Conservation (phyloP, 352 stramenopile species). For the Pythium vanterpoolii region DNA sequence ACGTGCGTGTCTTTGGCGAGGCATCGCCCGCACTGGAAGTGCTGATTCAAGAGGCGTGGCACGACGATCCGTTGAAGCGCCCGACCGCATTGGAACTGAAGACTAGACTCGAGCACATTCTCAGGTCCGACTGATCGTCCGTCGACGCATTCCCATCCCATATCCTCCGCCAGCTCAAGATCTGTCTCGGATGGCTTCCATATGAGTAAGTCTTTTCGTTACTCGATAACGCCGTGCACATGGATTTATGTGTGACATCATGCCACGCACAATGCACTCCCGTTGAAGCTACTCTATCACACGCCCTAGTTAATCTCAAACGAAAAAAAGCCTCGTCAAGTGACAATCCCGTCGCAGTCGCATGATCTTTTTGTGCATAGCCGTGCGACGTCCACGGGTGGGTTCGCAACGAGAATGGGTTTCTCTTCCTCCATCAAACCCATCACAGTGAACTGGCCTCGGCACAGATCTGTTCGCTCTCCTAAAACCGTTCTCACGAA, state of each 20-base stretch:
- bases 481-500: not conserved
- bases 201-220: too few relatives aligned
- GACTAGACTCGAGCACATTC: not conserved
- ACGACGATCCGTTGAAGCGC: constrained; percentile 1
- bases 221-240: too few relatives aligned
- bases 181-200: too few relatives aligned
- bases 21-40: not conserved
- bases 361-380: not conserved
- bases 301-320: too few relatives aligned
- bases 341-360: not conserved
- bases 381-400: not conserved
- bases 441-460: not conserved
- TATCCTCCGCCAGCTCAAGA: not conserved
- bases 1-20: not conserved
- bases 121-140: not conserved
- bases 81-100: not conserved
- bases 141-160: not conserved
- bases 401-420: not conserved
- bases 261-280: too few relatives aligned
- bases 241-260: too few relatives aligned
- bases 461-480: not conserved
- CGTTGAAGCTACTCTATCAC: too few relatives aligned
- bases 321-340: too few relatives aligned
- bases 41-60: not conserved
- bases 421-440: not conserved